Base-by-base conservation (phyloP, 2,329 filamentous ascomycete genomes). In the Colletotrichum coccodes region DNA sequence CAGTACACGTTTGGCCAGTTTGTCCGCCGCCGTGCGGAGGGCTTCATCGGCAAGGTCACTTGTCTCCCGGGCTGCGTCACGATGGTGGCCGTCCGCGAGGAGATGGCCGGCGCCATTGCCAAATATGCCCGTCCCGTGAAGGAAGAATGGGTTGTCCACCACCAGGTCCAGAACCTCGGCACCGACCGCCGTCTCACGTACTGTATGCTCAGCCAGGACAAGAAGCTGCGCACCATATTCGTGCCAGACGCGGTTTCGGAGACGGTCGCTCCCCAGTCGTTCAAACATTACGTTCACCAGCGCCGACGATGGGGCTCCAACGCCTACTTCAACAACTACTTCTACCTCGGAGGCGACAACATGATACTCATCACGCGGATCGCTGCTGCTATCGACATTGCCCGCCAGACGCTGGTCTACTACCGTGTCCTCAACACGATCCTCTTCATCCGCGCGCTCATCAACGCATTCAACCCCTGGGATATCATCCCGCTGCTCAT, bases 281-380 rank as follows among this genome's bases (percentile, higher is more conserved):
- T 79, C n/a, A 71, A 73, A 32, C 77, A 79, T 67, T 79, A 79
- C 44, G 74, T 79, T 30, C 76, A 73, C 50, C 77, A 79, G 66
- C 71, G 77, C 2, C 75, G 77, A 6, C 72, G 77, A 8, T 79
- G 77, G 77, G 77, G 77, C 3, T 77, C 75, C 2, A 79, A 79
- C 16, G 77, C 77, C 6, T 79, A 79, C 62, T 79, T 78, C 67
- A 79, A 79, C 74, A 79, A 79, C 47, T 79, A 76, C 52, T 79
- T 77, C 42, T 79, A 79, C 38, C 69, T 75, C 1, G 72, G 70
- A 6, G 77, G 77, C 16, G 73, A 77, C 46, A 76, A 77, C 32
- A 79, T 79, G 76, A 87, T 81, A 63, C 84, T 72, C 21, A 65
- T 79, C 21, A 79, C 77, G 3, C 75, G 77, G 0, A 70, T 79